phyloP scores from a whole-genome alignment of 2,329 filamentous ascomycete genomes.

The Colletotrichum sp. region DNA sequence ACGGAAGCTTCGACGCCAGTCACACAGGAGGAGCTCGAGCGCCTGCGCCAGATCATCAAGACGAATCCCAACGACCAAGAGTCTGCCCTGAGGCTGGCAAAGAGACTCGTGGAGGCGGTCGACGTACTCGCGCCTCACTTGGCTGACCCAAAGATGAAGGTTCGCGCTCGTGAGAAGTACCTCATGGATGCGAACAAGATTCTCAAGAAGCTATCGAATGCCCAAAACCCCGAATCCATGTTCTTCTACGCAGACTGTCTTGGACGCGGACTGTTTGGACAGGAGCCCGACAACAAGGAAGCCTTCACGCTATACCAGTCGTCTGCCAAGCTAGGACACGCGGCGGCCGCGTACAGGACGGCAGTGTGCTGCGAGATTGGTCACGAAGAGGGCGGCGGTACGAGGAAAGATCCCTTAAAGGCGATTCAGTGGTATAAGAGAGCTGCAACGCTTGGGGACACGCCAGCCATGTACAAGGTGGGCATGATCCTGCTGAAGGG shows the following conservation, averaged over 20 bases:
- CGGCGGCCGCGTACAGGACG: conserved; percentile 88
- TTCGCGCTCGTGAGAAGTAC: conserved; percentile 82
- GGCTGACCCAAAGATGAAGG: conserved; percentile 73
- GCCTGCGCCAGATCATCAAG: conserved; percentile 72
- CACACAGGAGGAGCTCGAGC: conserved; percentile 79
- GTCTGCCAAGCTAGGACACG: conserved; percentile 87
- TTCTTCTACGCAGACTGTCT: conserved; percentile 92
- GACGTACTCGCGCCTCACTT: conserved; percentile 71
- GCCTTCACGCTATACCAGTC: conserved; percentile 94
- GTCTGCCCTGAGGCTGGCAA: conserved; percentile 75
- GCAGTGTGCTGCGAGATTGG: conserved; percentile 98
- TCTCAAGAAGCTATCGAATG: conserved; percentile 82
- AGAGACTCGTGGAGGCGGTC: conserved; percentile 85
- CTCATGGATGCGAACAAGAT: conserved; percentile 87
- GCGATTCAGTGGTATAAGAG: conserved; percentile 98
- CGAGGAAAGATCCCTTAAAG: conserved; percentile 87
- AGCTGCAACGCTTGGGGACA: conserved; percentile 87
- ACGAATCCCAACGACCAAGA: conserved; percentile 75
- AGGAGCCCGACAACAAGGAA: conserved; percentile 85
- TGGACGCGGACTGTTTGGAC: conserved; percentile 79
- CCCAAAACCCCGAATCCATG: conserved; percentile 83
- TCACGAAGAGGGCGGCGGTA: conserved; percentile 91
- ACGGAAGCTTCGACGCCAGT: conserved; percentile 55
- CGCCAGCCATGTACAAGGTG: conserved; percentile 97
- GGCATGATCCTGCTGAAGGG: conserved; percentile 96